These are phyloP conservation scores for Colletotrichum trifolii DNA, from an alignment of 2,329 filamentous ascomycete genomes.

Conservation along the genomic window DNA sequence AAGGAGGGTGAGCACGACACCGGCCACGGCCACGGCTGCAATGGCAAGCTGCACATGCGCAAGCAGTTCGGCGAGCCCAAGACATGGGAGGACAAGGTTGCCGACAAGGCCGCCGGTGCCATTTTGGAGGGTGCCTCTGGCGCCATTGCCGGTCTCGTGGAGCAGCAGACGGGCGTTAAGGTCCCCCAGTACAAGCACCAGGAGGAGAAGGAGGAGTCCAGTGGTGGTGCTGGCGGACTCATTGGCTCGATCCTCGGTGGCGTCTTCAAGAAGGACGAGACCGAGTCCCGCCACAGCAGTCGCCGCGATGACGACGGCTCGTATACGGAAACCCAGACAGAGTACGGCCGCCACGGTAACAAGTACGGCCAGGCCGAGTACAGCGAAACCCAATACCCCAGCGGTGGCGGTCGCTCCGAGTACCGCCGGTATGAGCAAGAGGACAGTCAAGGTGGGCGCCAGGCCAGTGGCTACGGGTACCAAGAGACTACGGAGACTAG, in stretches of 20 bases:
- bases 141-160: slow-evolving; percentile 58
- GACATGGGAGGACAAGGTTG: slow-evolving; percentile 66
- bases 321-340: slow-evolving; percentile 68
- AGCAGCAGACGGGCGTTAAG: slow-evolving; percentile 58
- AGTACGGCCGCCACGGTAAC: slow-evolving; percentile 68
- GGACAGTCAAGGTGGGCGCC: slow-evolving; percentile 50
- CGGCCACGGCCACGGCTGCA: slow-evolving; percentile 87
- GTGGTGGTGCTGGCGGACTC: slow-evolving; percentile 75
- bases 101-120: slow-evolving; percentile 64
- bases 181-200: slow-evolving; percentile 46
- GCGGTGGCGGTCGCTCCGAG: slow-evolving; percentile 67
- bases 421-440: slow-evolving; percentile 73
- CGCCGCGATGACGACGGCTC: slow-evolving; percentile 69
- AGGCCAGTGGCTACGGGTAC: slow-evolving; percentile 64
- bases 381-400: slow-evolving; percentile 66
- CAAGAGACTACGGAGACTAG: slow-evolving; percentile 68
- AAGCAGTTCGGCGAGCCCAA: slow-evolving; percentile 68
- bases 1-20: slow-evolving; percentile 85
- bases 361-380: slow-evolving; percentile 72
- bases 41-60: slow-evolving; percentile 80
- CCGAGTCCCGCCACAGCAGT: slow-evolving; percentile 63
- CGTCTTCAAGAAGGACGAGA: slow-evolving; percentile 66
- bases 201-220: slow-evolving; percentile 60
- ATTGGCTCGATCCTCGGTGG: slow-evolving; percentile 76
- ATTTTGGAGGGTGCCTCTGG: slow-evolving; percentile 69